Base-by-base conservation (phyloP, 331 rosid species). In the Dryas integrifolia region DNA sequence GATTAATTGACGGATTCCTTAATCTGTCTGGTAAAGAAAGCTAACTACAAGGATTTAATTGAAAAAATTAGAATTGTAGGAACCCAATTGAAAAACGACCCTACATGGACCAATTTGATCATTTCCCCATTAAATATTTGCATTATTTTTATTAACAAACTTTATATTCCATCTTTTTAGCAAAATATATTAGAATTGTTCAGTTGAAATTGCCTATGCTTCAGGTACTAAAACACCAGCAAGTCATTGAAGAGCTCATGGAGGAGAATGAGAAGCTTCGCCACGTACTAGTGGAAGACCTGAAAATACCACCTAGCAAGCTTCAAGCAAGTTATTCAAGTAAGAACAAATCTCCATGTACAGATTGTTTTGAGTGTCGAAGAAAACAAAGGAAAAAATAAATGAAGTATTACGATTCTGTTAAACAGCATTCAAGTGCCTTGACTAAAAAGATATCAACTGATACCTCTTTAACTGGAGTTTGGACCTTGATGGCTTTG, bases 221-320 rank as follows among this genome's bases (percentile, higher is more conserved):
- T 58, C 79, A 95, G 98, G 93, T 95, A 49, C 63, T 95, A 81
- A 89, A 83, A 77, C 99, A 95, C 85, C 99, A 95, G 80, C 85
- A 82, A 87, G 76, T 88, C n/a, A 95, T 95, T 65, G 96, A 95
- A 71, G 91, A 92, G 61, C 96, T 95, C 39, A 76, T 70, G 76
- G 93, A 92, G 84, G 99, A 92, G 81, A 95, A 89, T 61, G 83
- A 89, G 78, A 90, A 81, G 86, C 98, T 95, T 85, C 93, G 90
- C 35, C 89, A 80, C n/a, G 77, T 92, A 83, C 88, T 95, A 11
- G 48, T 85, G 62, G 96, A 92, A 73, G 99, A 88, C 79, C 85
- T 95, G 82, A 92, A 88, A 82, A 57, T 92, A 77, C 86, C 99
- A 44, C 74, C 88, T 52, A 71, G 85, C 83, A 92, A 85, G 88